Base-by-base conservation (phyloP, 495 filamentous ascomycete genomes). In the Chaetomidium leptoderma region DNA sequence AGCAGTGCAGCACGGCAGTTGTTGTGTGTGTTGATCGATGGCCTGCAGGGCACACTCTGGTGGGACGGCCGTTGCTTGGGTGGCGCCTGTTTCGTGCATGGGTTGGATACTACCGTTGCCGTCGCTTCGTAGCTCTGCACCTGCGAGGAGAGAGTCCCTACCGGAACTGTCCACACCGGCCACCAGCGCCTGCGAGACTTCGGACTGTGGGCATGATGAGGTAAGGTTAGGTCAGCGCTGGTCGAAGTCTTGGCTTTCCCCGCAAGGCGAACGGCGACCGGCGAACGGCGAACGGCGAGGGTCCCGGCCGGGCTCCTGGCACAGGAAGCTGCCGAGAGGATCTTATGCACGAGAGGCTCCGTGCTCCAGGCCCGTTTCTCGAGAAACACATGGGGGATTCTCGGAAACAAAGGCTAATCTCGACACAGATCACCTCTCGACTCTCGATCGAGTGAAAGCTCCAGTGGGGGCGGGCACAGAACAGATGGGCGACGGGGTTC, bases 361-460 rank as follows among this genome's bases (percentile, higher is more conserved):
- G 39, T 44, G 27, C 57, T 54, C 43, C 36, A 45, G 27, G 29
- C 36, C 32, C 65, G 65, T 70, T 70, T 65, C 66, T 56, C 40
- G 24, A 57, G 56, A 68, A 70, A 66, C 57, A 55, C 13, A 58
- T 55, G 57, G 66, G 62, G 56, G n/a, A 53, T 57, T 58, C 57
- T 59, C 62, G 63, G 70, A 71, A 73, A 73, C 70, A 68, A 67
- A 67, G 65, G 65, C 65, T 66, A 70, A 70, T 62, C 60, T 63
- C 61, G 7, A 10, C 53, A 63, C 39, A 61, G 63, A 63, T 66
- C 61, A 59, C 36, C 49, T 39, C 49, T 39, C 35, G n/a, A 43
- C 24, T 55, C 23, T 37, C 32, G 53, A 45, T 23, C 30, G 52
- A 49, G 21, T 44, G 50, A 48, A 46, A 16, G 47, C 26, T 33